Evolutionary conservation across 192 early-diverging fungal species (phyloP), one percentile per base, ranked within the genome.

Genomic region (Dimargaris xerosporica): DNA sequence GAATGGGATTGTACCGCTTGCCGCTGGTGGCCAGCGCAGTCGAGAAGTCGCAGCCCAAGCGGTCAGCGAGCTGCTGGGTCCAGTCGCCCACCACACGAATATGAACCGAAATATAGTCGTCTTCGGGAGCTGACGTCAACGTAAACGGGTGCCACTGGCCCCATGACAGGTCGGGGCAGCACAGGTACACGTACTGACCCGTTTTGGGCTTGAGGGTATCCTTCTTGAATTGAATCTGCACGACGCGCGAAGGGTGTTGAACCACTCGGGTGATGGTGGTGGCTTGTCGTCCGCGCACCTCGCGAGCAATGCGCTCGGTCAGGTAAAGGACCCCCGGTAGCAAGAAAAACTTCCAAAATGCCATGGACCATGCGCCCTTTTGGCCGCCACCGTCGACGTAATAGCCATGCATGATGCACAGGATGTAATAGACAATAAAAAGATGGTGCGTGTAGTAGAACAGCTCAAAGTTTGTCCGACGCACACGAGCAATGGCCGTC

Each of bases 361-460:
- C 59, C 17, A 73, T 65, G 44, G 71, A 70, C 34, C 34, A 39
- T 39, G 34, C 34, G 45, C 73, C 74, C 50, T 66, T 72, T 28
- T 76, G 69, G 0, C 70, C 68, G 48, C 72, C 75, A 52, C 81
- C 71, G 52, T 81, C 66, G 64, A 69, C 77, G 65, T 74, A 79
- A 25, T 70, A 69, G 48, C 80, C 76, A 62, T 91, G 89, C 55
- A 90, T 74, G 59, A 87, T 84, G 46, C 88, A 75, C 41, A 80
- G 66, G 23, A 78, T 69, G 71, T 83, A 82, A 66, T 79, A 88
- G 11, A 78, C 66, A 42, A 89, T 64, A 64, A 82, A 85, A 17
- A 88, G 73, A 64, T 91, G 87, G 72, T 91, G 89, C 53, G 78
- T 74, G 67, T 79, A 87, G 78, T 86, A 90, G 69, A 91, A 90